Conservation (phyloP, 441 rosid species). For the Erysimum pusillum region DNA sequence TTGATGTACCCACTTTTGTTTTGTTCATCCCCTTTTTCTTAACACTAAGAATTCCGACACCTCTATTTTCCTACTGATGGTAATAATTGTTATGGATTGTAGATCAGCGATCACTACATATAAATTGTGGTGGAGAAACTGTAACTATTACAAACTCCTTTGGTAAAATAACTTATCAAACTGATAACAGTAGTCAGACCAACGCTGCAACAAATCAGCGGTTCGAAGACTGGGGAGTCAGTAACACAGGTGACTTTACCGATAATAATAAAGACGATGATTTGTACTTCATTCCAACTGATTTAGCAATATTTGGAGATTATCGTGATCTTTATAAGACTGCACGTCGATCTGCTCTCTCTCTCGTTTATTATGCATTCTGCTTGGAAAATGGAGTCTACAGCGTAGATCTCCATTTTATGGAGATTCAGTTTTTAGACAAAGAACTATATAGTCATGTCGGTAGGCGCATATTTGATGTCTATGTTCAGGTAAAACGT, state of each 20-base stretch:
- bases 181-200: constrained; percentile 51
- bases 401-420: constrained; percentile 56
- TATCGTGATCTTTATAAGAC: constrained; percentile 30
- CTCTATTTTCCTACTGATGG: background rate
- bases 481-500: constrained; percentile 66
- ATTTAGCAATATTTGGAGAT: constrained; percentile 47
- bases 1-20: background rate
- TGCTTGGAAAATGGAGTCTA: constrained; percentile 63
- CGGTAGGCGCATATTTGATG: constrained; percentile 61
- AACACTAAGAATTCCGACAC: background rate
- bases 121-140: constrained; percentile 73
- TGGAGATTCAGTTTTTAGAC: constrained; percentile 61
- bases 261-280: constrained; percentile 43
- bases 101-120: constrained; percentile 62
- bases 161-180: constrained; percentile 52
- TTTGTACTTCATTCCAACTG: constrained; percentile 56
- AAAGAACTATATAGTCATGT: constrained; percentile 44
- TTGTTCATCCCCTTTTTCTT: background rate
- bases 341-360: constrained; percentile 63
- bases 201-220: constrained; percentile 56
- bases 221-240: constrained; percentile 58
- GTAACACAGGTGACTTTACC: constrained; percentile 75
- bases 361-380: constrained; percentile 59
- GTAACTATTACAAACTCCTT: constrained; percentile 45
- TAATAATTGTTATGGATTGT: constrained; percentile 17